Percentiles rank a stretch among this genome's conserved stretches.
phyloP scores from a whole-genome alignment of 768 basidiomycete genomes.

The Russula emetica region DNA sequence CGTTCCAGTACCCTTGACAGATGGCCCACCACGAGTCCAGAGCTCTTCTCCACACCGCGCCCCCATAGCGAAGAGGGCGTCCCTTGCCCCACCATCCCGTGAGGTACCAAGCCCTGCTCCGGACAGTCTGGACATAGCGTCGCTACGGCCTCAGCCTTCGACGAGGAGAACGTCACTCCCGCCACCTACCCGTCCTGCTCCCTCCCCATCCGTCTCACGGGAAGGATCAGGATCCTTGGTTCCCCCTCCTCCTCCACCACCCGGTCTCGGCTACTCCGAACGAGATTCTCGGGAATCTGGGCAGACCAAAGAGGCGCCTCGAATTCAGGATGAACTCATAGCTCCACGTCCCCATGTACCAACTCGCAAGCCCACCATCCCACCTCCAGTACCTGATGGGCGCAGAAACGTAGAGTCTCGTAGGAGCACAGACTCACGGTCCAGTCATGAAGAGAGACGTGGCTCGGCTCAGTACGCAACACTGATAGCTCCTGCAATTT shows the following conservation, averaged over 20 bases:
- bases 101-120: conserved; percentile 10
- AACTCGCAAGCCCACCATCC: conserved; percentile 4
- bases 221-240: not conserved
- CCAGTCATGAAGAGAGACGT: conserved; percentile 15
- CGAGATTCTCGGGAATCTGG: conserved; percentile 21
- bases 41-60: conserved; percentile 10
- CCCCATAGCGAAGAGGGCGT: conserved; percentile 11
- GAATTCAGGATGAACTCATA: conserved; percentile 7
- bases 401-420: conserved; percentile 21
- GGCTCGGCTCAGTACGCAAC: conserved; percentile 8
- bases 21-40: not conserved
- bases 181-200: conserved; percentile 16
- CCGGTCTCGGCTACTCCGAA: conserved; percentile 6
- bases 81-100: conserved; percentile 19
- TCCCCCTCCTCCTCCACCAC: not conserved
- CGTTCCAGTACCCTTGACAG: conserved; percentile 9
- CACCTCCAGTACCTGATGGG: conserved; percentile 16
- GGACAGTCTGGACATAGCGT: not conserved
- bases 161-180: conserved; percentile 21
- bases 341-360: not conserved
- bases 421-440: conserved; percentile 12
- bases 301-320: not conserved
- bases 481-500: not conserved
- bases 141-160: conserved; percentile 14
- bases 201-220: conserved; percentile 13